Conservation (phyloP, 2,329 filamentous ascomycete genomes). For the Cryphonectria radicalis region DNA sequence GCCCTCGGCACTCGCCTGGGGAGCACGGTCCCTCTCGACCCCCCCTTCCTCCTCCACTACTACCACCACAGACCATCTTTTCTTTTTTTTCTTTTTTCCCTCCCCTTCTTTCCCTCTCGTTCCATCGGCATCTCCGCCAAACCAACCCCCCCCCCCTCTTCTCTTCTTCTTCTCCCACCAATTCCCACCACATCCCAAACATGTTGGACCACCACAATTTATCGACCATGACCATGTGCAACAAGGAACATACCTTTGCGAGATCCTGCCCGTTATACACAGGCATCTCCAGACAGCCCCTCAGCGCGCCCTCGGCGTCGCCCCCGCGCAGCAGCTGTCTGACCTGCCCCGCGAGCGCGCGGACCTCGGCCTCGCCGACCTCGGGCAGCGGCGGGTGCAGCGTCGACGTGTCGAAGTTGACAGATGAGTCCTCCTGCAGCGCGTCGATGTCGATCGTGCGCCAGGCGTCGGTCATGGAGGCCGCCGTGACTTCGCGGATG, state of each 20-base stretch:
- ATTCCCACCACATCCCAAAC: not conserved
- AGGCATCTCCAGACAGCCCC: constrained; percentile 81
- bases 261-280: constrained; percentile 69
- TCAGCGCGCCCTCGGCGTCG: constrained; percentile 84
- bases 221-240: not conserved
- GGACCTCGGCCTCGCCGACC: constrained; percentile 76
- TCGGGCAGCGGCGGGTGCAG: constrained; percentile 78
- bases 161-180: not conserved
- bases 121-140: constrained; percentile 3
- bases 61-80: not conserved
- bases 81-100: no score
- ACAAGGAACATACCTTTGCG: constrained; percentile 56
- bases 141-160: not conserved
- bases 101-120: not conserved
- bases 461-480: constrained; percentile 67
- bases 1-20: constrained; percentile 16
- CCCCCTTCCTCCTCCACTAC: not conserved
- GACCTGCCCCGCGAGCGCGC: constrained; percentile 78
- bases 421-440: constrained; percentile 84
- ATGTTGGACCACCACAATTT: not conserved
- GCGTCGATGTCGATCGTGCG: constrained; percentile 95
- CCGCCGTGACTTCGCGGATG: constrained; percentile 66
- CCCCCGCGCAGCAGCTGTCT: constrained; percentile 86
- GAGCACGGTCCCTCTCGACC: constrained; percentile 20
- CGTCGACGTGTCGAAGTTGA: constrained; percentile 88